Evolutionary conservation across 2,329 filamentous ascomycete species (phyloP), one percentile per base, ranked within the genome.

Genomic region (Grosmannia penicillata): DNA sequence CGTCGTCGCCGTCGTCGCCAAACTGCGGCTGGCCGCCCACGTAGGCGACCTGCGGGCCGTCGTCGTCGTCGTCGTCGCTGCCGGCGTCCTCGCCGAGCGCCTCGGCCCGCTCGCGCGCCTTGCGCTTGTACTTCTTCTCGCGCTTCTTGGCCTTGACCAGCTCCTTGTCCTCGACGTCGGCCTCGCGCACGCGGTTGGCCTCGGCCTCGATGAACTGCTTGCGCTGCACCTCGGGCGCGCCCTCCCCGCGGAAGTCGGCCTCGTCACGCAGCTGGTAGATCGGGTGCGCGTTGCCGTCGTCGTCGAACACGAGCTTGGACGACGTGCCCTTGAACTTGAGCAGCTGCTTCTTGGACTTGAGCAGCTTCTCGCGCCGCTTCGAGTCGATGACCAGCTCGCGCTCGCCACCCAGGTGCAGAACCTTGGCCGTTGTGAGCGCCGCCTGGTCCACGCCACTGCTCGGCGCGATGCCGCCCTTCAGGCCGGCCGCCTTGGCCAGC

Each of bases 261-360:
- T 95, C 85, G 56, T 82, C 75, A 53, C 89, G 80, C 48, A 98
- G 75, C 56, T 93, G 82, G 62, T 96, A 95, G 13, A 93, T 57
- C 45, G 82, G 74, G 56, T 91, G 86, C 4, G 86, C 69, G 44
- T 82, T 78, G 48, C 87, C 89, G 24, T 95, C 85, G 34, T 94
- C 87, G 59, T 96, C 89, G 56, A 89, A 98, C 6, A 95, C 70
- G 8, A 95, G 63, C 55, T 91, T 93, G 29, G 74, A 78, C 11
- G 84, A 82, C 53, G 80, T 82, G 53, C 85, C 83, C 65, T 86
- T 93, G 65, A 84, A 82, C 55, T 93, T 91, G 53, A 85, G 71
- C 47, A 95, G 72, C 59, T 93, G 82, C 69, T 94, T 94, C 68
- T 95, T 96, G 17, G 83, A 93, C 52, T 81, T 81, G 47, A 96